phyloP scores from a whole-genome alignment of 2,329 filamentous ascomycete genomes.

The Calonectria montana region DNA sequence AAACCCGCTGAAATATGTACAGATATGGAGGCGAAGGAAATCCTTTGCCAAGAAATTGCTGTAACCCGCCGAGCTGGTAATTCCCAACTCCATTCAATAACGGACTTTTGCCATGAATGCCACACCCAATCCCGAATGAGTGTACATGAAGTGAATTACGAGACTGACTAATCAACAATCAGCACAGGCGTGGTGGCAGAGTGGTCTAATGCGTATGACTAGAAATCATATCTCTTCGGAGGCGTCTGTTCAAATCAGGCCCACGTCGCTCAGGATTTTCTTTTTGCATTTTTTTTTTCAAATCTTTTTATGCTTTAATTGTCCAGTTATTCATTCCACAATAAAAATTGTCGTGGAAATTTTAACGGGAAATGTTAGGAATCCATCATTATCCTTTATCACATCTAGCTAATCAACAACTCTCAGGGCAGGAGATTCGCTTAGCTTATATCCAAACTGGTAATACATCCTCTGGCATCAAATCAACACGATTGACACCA shows the following conservation, averaged over 20 bases:
- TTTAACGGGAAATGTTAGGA: no score
- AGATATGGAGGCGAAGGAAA: no score
- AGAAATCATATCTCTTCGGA: slow-evolving; percentile 29
- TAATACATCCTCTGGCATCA: no score
- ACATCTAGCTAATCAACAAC: no score
- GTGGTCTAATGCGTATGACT: slow-evolving; percentile 29
- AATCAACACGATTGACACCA: no score
- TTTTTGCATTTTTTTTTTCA: not conserved
- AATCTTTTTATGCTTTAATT: not conserved
- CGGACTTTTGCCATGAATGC: not conserved
- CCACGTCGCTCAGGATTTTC: not conserved
- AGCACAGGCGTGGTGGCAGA: slow-evolving; percentile 21
- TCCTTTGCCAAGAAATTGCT: not conserved
- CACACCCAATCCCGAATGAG: not conserved
- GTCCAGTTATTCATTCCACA: no score
- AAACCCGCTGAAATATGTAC: no score
- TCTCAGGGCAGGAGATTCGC: no score
- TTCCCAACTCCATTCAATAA: not conserved
- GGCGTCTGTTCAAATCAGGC: slow-evolving; percentile 28
- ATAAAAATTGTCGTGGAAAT: no score
- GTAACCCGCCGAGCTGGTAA: no score
- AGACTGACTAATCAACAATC: not conserved
- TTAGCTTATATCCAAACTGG: no score
- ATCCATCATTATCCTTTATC: no score
- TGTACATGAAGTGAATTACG: not conserved